Base-by-base conservation (phyloP, 495 filamentous ascomycete genomes). In the Daldinia decipiens region DNA sequence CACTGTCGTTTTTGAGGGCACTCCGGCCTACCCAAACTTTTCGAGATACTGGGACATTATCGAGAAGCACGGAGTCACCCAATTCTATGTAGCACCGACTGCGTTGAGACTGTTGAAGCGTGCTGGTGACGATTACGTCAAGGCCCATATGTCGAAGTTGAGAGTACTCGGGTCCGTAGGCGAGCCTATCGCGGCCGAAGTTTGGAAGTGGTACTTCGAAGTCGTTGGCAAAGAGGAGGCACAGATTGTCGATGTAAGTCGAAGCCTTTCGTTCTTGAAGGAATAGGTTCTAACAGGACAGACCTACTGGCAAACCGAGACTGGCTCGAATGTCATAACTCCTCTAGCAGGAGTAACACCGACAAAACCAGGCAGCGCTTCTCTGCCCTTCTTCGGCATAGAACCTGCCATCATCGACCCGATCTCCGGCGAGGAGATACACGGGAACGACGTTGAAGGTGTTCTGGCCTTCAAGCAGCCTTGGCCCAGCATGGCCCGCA, bases 241-340 rank as follows among this genome's bases (percentile, higher is more conserved):
- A 45, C 95, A 98, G 77, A 84, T 99, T 80, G 91, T 96, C 43
- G 96, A 99, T 78, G 95, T 97, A 86, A 86, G 93, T 87, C 67
- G 53, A 12, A 29, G 11, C 12, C 8, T 11, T n/a, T 7, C 0
- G 0, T 34, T 55, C 24, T 59, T 6, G 39, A 39, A 36, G 12
- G 27, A 29, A 58, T 12, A 52, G 45, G 31, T 63, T 62, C 51
- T 73, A 53, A 53, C 68, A 62, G 66, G 43, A 57, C 75, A 98
- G 94, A 99, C 95, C 51, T 99, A 99, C 86, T 99, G 95, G 96
- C 95, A 99, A 89, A 99, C 95, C 67, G 95, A 99, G 84, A 99
- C 95, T 9, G 95, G 95, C 59, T 98, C 94, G 53, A 90, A 98
- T 78, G 93, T 97, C 70, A 93, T 93, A 72, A 89, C 91, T 5